These are phyloP conservation scores for Solanum etuberosum DNA, from an alignment of 257 asterid genomes.

Conservation along the genomic window DNA sequence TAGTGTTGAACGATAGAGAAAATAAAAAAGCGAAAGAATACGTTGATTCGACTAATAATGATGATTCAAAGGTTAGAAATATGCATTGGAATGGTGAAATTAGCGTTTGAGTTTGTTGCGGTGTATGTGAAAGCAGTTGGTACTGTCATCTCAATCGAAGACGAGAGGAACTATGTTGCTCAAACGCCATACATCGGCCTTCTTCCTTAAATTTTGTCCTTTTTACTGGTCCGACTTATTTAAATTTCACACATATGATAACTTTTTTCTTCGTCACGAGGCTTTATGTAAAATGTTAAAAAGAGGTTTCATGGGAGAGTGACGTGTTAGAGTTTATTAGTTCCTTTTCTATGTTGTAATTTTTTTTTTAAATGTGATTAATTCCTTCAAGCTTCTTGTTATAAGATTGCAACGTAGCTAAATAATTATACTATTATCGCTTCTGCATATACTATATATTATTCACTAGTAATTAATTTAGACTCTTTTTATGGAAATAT, in stretches of 20 bases:
- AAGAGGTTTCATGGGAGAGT: neutral
- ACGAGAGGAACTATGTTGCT: neutral
- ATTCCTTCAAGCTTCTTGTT: neutral
- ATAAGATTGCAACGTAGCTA: too few relatives aligned
- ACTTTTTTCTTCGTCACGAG: neutral
- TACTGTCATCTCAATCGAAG: neutral
- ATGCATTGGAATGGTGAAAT: constrained; percentile 32
- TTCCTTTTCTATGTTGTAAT: neutral
- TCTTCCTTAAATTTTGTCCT: constrained; percentile 21
- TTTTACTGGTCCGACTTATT: neutral
- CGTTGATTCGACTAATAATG: constrained; percentile 11
- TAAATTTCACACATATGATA: too few relatives aligned
- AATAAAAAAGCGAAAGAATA: neutral
- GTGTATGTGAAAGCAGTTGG: constrained; percentile 37
- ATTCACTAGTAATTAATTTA: too few relatives aligned
- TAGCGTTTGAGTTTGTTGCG: constrained; percentile 22
- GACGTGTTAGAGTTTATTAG: neutral
- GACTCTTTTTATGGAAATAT: too few relatives aligned
- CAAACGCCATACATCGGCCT: constrained; percentile 40
- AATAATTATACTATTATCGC: too few relatives aligned
- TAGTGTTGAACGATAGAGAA: neutral
- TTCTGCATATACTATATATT: too few relatives aligned
- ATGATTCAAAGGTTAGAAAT: constrained; percentile 37
- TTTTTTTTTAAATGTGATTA: too few relatives aligned
- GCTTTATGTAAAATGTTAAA: neutral